Evolutionary conservation across 2,329 filamentous ascomycete species (phyloP).

Genomic region (Periconia digitata): DNA sequence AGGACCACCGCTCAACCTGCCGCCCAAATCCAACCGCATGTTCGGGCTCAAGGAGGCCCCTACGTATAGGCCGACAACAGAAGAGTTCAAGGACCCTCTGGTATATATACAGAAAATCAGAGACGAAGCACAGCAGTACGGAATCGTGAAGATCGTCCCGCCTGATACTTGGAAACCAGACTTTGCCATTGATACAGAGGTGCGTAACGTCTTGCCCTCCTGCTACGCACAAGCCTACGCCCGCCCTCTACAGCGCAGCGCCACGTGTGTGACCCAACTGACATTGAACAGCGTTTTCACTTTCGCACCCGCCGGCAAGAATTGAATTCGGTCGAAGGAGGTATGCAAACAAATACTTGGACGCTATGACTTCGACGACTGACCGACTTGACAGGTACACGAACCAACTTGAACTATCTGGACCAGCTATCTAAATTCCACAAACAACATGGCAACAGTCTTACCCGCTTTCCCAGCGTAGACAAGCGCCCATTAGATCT

Average conservation of each 20-base stretch:
- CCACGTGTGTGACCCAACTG: conserved; percentile 20
- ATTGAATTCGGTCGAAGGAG: conserved; percentile 96
- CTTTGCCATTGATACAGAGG: conserved; percentile 96
- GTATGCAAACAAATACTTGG: conserved; percentile 55
- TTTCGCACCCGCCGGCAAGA: conserved; percentile 96
- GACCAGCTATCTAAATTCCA: conserved; percentile 95
- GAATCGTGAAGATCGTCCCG: conserved; percentile 93
- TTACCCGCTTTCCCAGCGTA: conserved; percentile 92
- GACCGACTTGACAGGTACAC: conserved; percentile 65
- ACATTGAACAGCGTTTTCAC: conserved; percentile 75
- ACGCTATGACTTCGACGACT: neutral
- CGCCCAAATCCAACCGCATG: conserved; percentile 74
- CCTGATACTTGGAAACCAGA: conserved; percentile 91
- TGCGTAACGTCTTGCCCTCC: conserved; percentile 49
- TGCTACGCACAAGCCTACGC: neutral
- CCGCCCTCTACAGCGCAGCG: neutral
- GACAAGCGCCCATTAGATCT: conserved; percentile 96
- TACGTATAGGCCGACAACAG: conserved; percentile 84
- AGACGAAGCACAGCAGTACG: conserved; percentile 82
- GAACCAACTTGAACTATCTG: conserved; percentile 93
- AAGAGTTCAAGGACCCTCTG: conserved; percentile 93
- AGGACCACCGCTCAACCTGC: conserved; percentile 73
- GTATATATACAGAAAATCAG: conserved; percentile 92
- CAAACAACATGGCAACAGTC: conserved; percentile 91
- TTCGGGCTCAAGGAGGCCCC: conserved; percentile 88